Base-by-base conservation (phyloP, 306 rosid species). In the Morella rubra region DNA sequence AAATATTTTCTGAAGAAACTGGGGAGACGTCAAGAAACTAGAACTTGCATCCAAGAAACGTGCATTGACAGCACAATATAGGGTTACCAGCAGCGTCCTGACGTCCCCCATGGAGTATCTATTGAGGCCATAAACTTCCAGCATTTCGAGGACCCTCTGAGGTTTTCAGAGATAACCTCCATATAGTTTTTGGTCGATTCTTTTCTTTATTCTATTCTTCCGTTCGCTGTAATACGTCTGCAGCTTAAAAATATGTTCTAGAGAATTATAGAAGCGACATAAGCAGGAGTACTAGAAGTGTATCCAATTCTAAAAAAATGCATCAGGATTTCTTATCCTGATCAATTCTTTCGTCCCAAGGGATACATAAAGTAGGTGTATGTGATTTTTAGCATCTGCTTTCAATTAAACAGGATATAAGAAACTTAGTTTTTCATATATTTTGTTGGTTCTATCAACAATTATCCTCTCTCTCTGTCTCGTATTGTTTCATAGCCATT, bases 1-100 rank as follows among this genome's bases (percentile, higher is more conserved):
- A 73, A 82, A 87, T 90, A 72, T 93, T 93, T 81, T 74, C 88
- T 1, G 91, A 91, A 53, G 90, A 86, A 15, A 60, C 78, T 8
- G 83, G 76, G 79, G 73, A 77, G 58, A 24, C 53, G 76, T 65
- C 32, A 75, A 40, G n/a, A 8, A 11, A 20, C 37, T 72, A 27
- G 59, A 44, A 19, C 14, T 50, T 49, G 58, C 40, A 51, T 71
- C 24, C 41, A 24, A 53, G 60, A 53, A 32, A 55, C 50, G 67
- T 56, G 6, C 20, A 51, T 56, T 62, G 11, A 20, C 32, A 60
- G 69, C 54, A 74, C 46, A 41, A 49, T n/a, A 40, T 59, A 22
- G 8, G 62, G 49, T 22, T 64, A 65, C 13, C 40, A 13, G 69
- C 75, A 69, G 47, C 65, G 46, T 77, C 69, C 51, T 44, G 61